Evolutionary conservation across 768 basidiomycete species (phyloP).

Genomic region (Sutorius australiensis): DNA sequence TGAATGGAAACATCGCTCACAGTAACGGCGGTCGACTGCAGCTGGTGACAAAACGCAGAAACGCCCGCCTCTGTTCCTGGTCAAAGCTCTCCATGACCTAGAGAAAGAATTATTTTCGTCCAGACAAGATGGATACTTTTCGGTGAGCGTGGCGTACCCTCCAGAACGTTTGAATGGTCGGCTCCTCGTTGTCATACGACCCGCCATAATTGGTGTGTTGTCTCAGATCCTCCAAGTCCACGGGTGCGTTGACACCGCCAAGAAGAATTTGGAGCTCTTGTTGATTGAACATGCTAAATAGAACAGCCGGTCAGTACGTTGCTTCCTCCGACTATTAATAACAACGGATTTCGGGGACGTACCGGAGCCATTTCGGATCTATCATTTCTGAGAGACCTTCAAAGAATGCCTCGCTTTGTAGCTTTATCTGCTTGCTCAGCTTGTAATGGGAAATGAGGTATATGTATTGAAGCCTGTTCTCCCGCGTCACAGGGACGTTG

Average conservation of each 20-base stretch:
- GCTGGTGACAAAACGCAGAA: slow-evolving; percentile 91
- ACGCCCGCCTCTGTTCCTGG: slow-evolving; percentile 70
- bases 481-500: slow-evolving; percentile 79
- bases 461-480: slow-evolving; percentile 89
- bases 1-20: slow-evolving; percentile 38
- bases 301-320: slow-evolving; percentile 9
- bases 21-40: slow-evolving; percentile 86
- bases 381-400: slow-evolving; percentile 91
- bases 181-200: slow-evolving; percentile 63
- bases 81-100: slow-evolving; percentile 77
- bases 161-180: slow-evolving; percentile 82
- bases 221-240: slow-evolving; percentile 80
- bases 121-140: not conserved
- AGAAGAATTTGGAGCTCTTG: slow-evolving; percentile 90
- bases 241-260: slow-evolving; percentile 81
- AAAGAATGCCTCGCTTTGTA: slow-evolving; percentile 84
- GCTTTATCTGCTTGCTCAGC: slow-evolving; percentile 82
- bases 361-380: slow-evolving; percentile 84
- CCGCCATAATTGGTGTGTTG: slow-evolving; percentile 81
- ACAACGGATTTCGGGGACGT: slow-evolving; percentile 6
- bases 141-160: slow-evolving; percentile 44
- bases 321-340: not conserved
- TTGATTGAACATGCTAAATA: slow-evolving; percentile 89
- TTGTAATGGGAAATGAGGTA: slow-evolving; percentile 85
- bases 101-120: not conserved